Conservation (phyloP, 441 rosid species). For the Jatropha podagrica region DNA sequence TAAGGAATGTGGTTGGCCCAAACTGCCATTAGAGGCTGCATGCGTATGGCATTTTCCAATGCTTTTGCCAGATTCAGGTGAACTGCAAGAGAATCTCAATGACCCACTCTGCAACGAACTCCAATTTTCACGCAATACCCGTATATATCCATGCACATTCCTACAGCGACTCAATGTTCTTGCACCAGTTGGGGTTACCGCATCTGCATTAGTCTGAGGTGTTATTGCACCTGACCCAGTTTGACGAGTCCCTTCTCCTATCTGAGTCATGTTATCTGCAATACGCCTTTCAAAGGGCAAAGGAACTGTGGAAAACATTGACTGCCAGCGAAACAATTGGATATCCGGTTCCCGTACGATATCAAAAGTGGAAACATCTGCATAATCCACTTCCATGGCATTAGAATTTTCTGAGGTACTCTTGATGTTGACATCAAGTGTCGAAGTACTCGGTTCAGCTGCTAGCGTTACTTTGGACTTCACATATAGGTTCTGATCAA, state of each 20-base stretch:
- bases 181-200: slow-evolving; percentile 25
- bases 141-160: slow-evolving; percentile 38
- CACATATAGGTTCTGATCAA: slow-evolving; percentile 11
- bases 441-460: not conserved
- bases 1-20: slow-evolving; percentile 23
- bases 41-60: slow-evolving; percentile 3
- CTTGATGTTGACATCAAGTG: not conserved
- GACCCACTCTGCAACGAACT: slow-evolving; percentile 42
- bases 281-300: slow-evolving; percentile 13
- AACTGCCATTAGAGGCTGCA: slow-evolving; percentile 5
- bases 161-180: slow-evolving; percentile 46
- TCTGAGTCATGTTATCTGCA: slow-evolving; percentile 7
- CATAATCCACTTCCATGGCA: slow-evolving; percentile 4
- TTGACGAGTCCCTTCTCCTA: not conserved
- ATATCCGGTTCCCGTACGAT: slow-evolving; percentile 27
- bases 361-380: slow-evolving; percentile 29
- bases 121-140: slow-evolving; percentile 53
- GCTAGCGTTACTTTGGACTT: not conserved
- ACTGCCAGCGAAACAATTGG: not conserved
- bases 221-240: slow-evolving; percentile 13
- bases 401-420: not conserved
- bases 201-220: slow-evolving; percentile 15
- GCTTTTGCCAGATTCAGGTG: slow-evolving; percentile 19
- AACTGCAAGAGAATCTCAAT: slow-evolving; percentile 36
- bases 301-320: slow-evolving; percentile 1